Conservation (phyloP, 805 yeast species). For the Candida hungchunana region DNA sequence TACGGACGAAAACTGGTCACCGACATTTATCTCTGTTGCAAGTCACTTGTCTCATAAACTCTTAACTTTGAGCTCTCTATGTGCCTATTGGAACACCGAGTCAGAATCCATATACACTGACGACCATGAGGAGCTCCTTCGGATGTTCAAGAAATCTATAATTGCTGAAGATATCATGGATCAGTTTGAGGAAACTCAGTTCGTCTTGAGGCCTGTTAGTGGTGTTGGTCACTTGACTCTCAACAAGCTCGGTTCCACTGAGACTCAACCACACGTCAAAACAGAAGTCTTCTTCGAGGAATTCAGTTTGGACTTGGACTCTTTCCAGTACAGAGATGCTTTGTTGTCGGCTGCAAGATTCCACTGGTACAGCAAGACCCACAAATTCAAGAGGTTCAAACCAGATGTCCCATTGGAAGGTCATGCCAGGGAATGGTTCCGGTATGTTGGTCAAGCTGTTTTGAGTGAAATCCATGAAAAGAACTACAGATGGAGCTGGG, state of each 20-base stretch:
- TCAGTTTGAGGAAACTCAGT: conserved; percentile 39
- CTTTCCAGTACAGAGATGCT: conserved; percentile 78
- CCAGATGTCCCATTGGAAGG: conserved; percentile 53
- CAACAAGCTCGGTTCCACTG: conserved; percentile 75
- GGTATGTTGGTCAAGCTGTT: conserved; percentile 75
- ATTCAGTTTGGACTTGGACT: conserved; percentile 80
- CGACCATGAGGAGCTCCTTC: conserved; percentile 45
- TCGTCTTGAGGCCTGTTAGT: conserved; percentile 77
- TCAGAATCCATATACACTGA: conserved; percentile 42
- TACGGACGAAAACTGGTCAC: conserved; percentile 79
- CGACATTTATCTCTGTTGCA: conserved; percentile 74
- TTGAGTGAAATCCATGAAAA: conserved; percentile 76
- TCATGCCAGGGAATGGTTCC: conserved; percentile 77
- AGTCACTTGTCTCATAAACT: conserved; percentile 69
- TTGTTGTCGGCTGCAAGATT: conserved; percentile 78
- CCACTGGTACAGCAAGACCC: conserved; percentile 73
- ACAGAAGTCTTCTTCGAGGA: conserved; percentile 82
- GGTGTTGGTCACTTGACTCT: conserved; percentile 82
- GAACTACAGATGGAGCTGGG: conserved; percentile 88
- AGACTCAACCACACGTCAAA: conserved; percentile 60
- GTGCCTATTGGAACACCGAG: conserved; percentile 82
- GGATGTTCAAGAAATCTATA: conserved; percentile 44
- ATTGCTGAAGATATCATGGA: conserved; percentile 28
- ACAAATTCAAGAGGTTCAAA: conserved; percentile 64
- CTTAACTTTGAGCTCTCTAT: conserved; percentile 65